Evolutionary conservation across 1,139 yeast species (phyloP), one percentile per base, ranked within the genome.

Genomic region (Yamadazyma siamensis): DNA sequence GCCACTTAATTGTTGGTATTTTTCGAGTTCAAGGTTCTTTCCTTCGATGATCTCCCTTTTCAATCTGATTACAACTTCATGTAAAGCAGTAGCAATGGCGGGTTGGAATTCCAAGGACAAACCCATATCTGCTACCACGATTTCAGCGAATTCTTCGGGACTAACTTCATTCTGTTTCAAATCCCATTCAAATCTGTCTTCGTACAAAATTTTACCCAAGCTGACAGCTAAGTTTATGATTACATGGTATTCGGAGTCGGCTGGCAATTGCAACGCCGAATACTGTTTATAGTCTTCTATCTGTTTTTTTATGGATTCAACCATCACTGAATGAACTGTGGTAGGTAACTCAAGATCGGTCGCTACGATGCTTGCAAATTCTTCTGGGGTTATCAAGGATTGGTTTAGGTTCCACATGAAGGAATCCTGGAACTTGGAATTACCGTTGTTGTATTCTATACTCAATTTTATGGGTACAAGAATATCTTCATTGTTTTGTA

Each of bases 111-210:
- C 98, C 28, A 88, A 74, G 1, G 82, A 65, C 17, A 91, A 62
- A 0, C 96, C 96, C 54, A 91, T 59, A 47, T 91, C 99, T 23
- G 77, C 71, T 4, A 87, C 96, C 2, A 89, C 88, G 4, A 74
- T 73, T 40, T 71, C 75, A 0, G 97, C 95, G 63, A 91, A 91
- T 29, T 62, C 63, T 51, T 88, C 96, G 0, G 98, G 96, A 0
- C 94, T 77, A 5, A 83, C 54, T 1, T 68, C 61, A n/a, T 70
- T 65, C 41, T 79, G 78, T 17, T 61, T 67, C 38, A 91, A 64
- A 51, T 91, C 95, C 97, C 98, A 91, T 56, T 91, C 98, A 44
- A 91, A 82, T 51, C 85, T 83, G 59, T 91, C 99, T 47, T 89
- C 95, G 49, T 82, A 87, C 28, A 89, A 69, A 47, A 80, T 81